Evolutionary conservation across 2,329 filamentous ascomycete genomes (phyloP), one percentile per base, ranked within the genome.

Genomic region (Neofusicoccum parvum): DNA sequence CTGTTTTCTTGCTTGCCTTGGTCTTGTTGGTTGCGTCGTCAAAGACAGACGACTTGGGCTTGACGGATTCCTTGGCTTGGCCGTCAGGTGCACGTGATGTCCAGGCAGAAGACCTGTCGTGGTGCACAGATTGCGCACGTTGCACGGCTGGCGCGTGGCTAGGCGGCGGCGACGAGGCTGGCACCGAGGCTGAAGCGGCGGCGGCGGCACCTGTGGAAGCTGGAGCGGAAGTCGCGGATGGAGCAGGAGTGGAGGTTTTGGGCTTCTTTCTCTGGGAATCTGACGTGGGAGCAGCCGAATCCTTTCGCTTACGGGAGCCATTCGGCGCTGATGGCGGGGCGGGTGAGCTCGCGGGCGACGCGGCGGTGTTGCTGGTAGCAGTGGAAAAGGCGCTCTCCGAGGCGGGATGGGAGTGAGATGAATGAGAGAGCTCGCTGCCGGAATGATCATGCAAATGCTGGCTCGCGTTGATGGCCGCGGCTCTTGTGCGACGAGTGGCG

Each of bases 311-410:
- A 53, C 63, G 63, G 36, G 2, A 43, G 51, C 14, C 43, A 37
- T n/a, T 39, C 4, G 41, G 43, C 5, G 51, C 41, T 20, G 63
- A 49, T 3, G 63, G 63, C 17, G 63, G 63, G 3, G 63, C 53
- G 7, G 63, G 63, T 12, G 63, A 65, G 63, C 63, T 65, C 4
- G 63, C 63, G 9, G 63, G 63, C 20, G 63, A 65, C 11, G 53
- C 36, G 14, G 45, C 43, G 37, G 63, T 43, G 63, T 56, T 59
- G 51, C 32, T 41, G 34, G 51, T 41, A 7, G 51, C 45, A 20
- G 63, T 58, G 11, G 63, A 65, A 36, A 58, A 65, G 15, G 43
- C 63, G 36, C 43, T 65, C 10, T 65, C 63, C 1, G 51, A 58
- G 51, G 53, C 53, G 10, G 51, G 51, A 41, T 59, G 43, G 34